Percentiles rank a stretch among this genome's conserved stretches.
phyloP scores from a whole-genome alignment of 1,284 basidiomycete genomes.

The Pseudozyma thailandica region DNA sequence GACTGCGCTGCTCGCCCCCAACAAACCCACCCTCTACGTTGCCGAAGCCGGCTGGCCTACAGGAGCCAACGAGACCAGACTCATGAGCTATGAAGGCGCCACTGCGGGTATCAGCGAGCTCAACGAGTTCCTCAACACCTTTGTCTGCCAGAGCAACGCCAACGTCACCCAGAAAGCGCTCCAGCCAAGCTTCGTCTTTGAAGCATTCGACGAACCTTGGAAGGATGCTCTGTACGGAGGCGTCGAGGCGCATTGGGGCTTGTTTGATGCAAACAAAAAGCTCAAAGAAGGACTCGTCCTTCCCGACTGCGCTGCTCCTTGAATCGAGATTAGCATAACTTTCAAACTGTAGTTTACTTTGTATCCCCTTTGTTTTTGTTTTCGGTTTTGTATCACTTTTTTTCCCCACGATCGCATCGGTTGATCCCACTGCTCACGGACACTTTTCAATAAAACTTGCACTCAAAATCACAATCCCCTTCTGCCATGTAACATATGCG shows the following conservation, averaged over 20 bases:
- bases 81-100: slow-evolving; percentile 40
- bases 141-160: slow-evolving; percentile 85
- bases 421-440: no score
- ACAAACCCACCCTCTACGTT: slow-evolving; percentile 78
- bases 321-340: not conserved
- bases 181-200: slow-evolving; percentile 66
- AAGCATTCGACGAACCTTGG: slow-evolving; percentile 87
- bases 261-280: slow-evolving; percentile 41
- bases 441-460: slow-evolving; percentile 11
- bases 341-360: slow-evolving; percentile 1
- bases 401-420: no score
- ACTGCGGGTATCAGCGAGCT: slow-evolving; percentile 47
- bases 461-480: no score
- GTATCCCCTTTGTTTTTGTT: no score
- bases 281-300: slow-evolving; percentile 68
- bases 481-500: no score
- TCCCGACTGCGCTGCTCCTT: slow-evolving; percentile 69
- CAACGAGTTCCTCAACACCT: slow-evolving; percentile 78
- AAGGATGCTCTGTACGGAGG: slow-evolving; percentile 82
- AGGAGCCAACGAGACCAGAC: slow-evolving; percentile 69
- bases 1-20: slow-evolving; percentile 69
- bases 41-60: slow-evolving; percentile 95
- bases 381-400: not conserved
- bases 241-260: slow-evolving; percentile 75
- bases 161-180: slow-evolving; percentile 78